Evolutionary conservation across 805 yeast species (phyloP), one percentile per base, ranked within the genome.

Genomic region (Starmerella stigmatis): DNA sequence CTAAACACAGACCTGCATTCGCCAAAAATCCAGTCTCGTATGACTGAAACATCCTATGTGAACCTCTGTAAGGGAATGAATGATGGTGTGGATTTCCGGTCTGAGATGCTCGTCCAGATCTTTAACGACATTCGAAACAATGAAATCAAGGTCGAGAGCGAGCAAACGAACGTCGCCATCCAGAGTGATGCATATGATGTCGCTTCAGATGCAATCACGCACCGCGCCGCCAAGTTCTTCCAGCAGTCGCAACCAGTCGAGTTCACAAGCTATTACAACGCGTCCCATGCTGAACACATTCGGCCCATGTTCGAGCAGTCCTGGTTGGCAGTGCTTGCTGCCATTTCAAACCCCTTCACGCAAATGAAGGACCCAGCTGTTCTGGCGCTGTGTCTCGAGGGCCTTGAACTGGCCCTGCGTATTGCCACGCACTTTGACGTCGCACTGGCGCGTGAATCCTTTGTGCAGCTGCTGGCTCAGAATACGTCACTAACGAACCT

Each of bases 281-380:
- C 96, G 0, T 75, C 86, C 2, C 89, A 83, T 57, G 75, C 83
- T 13, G 94, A 86, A 55, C 96, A 89, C 60, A 94, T 89, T 13
- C 81, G 75, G 60, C 88, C 96, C 1, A 84, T 94, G 59, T 89
- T 92, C 65, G 96, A 89, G 57, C 85, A 85, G 15, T 67, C 83
- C 35, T 92, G 99, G 99, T 88, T 94, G 96, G 86, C 96, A 0
- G 75, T 92, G 39, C 70, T 92, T 53, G 97, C 97, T 6, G 96
- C 94, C 0, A 70, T 92, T 41, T 86, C 96, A 0, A 89, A 94
- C 3, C 94, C 96, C 5, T 86, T 88, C 68, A 86, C 81, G 59
- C 96, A 86, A 45, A 79, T 81, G 51, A 86, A 83, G 54, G 74
- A 83, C 4, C 73, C 69, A 41, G 64, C 73, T 8, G 54, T 56